These are phyloP conservation scores for Lentinula edodes DNA, from an alignment of 768 basidiomycete species.

Conservation along the genomic window DNA sequence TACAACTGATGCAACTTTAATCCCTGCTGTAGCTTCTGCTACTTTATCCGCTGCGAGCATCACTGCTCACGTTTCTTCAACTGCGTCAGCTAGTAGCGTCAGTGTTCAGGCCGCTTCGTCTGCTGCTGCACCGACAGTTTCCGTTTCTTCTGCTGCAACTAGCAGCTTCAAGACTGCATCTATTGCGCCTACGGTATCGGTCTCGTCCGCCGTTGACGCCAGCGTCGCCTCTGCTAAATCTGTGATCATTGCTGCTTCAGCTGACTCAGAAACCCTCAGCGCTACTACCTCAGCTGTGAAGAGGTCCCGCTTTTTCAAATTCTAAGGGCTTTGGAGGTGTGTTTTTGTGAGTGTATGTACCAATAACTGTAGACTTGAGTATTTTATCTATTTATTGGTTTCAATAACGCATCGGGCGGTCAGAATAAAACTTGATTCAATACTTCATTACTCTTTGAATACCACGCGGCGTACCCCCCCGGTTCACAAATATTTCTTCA, in stretches of 20 bases:
- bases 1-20: neutral
- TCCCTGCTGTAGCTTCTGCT: neutral
- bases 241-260: neutral
- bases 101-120: neutral
- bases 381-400: too few species aligned
- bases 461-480: too few species aligned
- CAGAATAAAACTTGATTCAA: too few species aligned
- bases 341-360: too few species aligned
- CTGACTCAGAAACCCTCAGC: neutral
- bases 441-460: too few species aligned
- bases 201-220: neutral
- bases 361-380: too few species aligned
- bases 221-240: neutral
- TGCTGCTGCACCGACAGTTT: neutral
- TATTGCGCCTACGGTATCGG: neutral
- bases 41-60: neutral
- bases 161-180: neutral
- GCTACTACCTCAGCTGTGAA: neutral
- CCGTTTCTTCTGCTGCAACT: neutral
- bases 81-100: neutral
- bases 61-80: neutral
- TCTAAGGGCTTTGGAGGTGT: neutral
- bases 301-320: conserved; percentile 3
- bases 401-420: too few species aligned
- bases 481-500: conserved; percentile 19